These are phyloP conservation scores for Pythium guiyangense DNA, from an alignment of 352 stramenopile genomes.

Conservation along the genomic window DNA sequence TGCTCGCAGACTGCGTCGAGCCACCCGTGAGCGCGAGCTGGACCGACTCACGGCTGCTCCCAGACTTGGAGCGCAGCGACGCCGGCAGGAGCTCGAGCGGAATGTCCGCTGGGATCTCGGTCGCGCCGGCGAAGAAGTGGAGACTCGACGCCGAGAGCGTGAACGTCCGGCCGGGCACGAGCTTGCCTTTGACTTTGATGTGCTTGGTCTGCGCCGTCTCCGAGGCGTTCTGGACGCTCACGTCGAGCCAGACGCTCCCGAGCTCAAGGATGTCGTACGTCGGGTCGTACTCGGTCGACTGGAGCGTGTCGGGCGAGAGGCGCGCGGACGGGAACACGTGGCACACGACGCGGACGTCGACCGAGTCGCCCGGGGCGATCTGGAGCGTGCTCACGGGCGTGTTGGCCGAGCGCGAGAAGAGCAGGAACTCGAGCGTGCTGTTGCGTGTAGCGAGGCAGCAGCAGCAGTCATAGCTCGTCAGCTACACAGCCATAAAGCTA, in stretches of 20 bases:
- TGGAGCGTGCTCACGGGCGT: conserved; percentile 56
- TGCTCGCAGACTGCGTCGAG: conserved; percentile 17
- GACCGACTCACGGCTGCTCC: conserved; percentile 25
- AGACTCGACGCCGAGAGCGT: conserved; percentile 70
- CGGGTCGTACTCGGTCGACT: conserved; percentile 23
- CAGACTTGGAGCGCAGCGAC: conserved; percentile 39
- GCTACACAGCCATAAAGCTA: not conserved
- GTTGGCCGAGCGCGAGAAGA: conserved; percentile 83
- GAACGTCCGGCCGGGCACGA: conserved; percentile 78
- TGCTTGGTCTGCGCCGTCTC: conserved; percentile 64
- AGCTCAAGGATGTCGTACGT: conserved; percentile 55
- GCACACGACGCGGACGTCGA: conserved; percentile 83
- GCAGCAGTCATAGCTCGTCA: not conserved
- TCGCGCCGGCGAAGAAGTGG: conserved; percentile 72
- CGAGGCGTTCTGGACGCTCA: conserved; percentile 55
- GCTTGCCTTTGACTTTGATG: conserved; percentile 65
- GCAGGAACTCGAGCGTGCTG: conserved; percentile 68
- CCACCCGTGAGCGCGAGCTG: conserved; percentile 20
- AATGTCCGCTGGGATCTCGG: conserved; percentile 48
- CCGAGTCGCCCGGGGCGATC: conserved; percentile 68
- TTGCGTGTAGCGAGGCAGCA: not conserved
- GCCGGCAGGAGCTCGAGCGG: conserved; percentile 34
- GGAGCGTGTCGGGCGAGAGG: conserved; percentile 39
- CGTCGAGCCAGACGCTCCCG: conserved; percentile 58
- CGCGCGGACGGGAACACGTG: conserved; percentile 63